Base-by-base conservation (phyloP, 2,329 filamentous ascomycete species). In the Mollisia scopiformis region DNA sequence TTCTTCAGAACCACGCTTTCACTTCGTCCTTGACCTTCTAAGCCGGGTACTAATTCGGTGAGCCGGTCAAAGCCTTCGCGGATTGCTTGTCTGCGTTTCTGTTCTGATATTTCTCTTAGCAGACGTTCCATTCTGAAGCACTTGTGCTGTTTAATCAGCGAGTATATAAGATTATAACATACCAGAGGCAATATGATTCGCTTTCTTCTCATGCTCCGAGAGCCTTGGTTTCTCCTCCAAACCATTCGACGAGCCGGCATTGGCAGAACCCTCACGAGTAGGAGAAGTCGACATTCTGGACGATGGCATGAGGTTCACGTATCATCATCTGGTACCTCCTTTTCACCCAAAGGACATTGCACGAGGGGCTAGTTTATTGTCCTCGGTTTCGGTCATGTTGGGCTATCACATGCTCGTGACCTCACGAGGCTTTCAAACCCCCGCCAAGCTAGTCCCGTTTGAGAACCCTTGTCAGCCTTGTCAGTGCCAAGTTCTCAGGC, bases 171-270 rank as follows among this genome's bases (percentile, higher is more conserved):
- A 21, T 21, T 19, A 46, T 10, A 27, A 21, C 41, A 23, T 66
- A 74, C 73, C 73, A 4, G 87, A 89, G 25, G 85, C 84, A 68
- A 90, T 90, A 75, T 91, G 88, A 72, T 91, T 91, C 70, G 84
- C 84, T 73, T 90, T 90, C 80, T 90, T 91, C 72, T 91, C 86
- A 63, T 85, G 80, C 67, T 90, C 87, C 50, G 86, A 87, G 62
- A 91, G 78, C 64, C 88, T 83, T 37, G 88, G 84, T 67, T 88
- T 87, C 64, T 87, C 84, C 14, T 75, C 72, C 53, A 62, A 47
- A 61, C 65, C 66, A 51, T 68, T 71, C 35, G 65, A 65, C 13
- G 65, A 66, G 16, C 66, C 68, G 16, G 68, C 63, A 59, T 71
- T 70, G 27, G 64, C 63, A 27, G 70, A 70, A 13, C 65, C 69